phyloP scores from a whole-genome alignment of 163 green algal genomes.

The Scenedesmus sp. region DNA sequence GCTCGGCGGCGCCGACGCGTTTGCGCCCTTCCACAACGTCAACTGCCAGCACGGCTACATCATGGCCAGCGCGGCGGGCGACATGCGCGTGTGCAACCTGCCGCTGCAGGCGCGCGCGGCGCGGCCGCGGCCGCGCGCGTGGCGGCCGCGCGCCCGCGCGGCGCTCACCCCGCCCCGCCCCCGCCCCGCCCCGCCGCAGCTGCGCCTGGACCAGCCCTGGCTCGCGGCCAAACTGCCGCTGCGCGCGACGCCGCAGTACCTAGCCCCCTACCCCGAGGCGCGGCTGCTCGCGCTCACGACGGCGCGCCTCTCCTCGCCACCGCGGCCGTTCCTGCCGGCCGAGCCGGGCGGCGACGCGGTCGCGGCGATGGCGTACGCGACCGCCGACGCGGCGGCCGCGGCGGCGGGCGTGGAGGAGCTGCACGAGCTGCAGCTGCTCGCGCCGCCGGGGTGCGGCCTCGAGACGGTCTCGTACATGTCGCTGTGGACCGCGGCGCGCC shows the following conservation, averaged over 20 bases:
- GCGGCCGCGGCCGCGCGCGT: background rate
- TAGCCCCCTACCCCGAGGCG: conserved; percentile 73
- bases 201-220: conserved; percentile 79
- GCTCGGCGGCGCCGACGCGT: conserved; percentile 58
- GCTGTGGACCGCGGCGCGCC: background rate
- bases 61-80: conserved; percentile 22
- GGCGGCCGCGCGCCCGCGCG: no score
- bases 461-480: background rate
- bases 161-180: no score
- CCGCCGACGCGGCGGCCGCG: conserved; percentile 64
- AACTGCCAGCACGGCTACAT: conserved; percentile 43
- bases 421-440: conserved; percentile 59
- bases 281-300: conserved; percentile 67
- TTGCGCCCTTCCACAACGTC: conserved; percentile 93
- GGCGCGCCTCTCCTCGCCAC: background rate
- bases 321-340: conserved; percentile 50
- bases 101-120: conserved; percentile 53
- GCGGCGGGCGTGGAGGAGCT: conserved; percentile 56
- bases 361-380: conserved; percentile 74
- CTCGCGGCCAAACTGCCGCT: conserved; percentile 72
- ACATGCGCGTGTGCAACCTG: conserved; percentile 84
- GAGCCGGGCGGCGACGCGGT: conserved; percentile 77
- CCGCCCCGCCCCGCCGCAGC: background rate
- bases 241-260: conserved; percentile 69
- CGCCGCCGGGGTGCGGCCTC: conserved; percentile 32